Evolutionary conservation across 148 eudicot genomes (phyloP), one percentile per base, ranked within the genome.

Genomic region (Euryodendron excelsum): DNA sequence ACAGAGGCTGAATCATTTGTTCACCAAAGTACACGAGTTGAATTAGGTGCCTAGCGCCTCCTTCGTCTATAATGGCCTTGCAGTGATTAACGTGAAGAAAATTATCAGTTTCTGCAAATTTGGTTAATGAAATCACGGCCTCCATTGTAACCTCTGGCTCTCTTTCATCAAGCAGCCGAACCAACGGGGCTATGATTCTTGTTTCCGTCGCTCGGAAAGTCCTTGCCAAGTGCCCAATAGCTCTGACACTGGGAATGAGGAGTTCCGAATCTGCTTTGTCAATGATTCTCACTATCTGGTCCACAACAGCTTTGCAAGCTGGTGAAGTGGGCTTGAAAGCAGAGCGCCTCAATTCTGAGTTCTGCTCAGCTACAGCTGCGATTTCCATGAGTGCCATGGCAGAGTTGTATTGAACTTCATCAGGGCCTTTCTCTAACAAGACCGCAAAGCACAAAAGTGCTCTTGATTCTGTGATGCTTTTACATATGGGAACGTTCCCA

Each of bases 281-380:
- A 13, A 91, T 90, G 1, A 92, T 89, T 25, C 78, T 84, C 0
- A 94, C 81, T 13, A 94, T 84, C n/a, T 92, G 98, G 45, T 94
- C 95, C 15, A 92, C 90, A 0, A 94, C 91, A 0, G 95, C 97
- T 76, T 84, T 89, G 17, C 93, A 93, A 5, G 94, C 92, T 0
- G 95, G 97, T 0, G 95, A 78, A 25, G 87, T 92, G 5, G 97
- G 98, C 76, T 94, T 94, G 77, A 94, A 94, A 33, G 97, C 95
- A 0, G 85, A 81, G 14, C 87, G 82, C 34, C 97, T 85, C 59
- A 92, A 67, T 36, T 89, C 95, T 0, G 92, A 52, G 37, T 91
- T 88, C 50, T 89, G 79, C 79, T 91, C 95, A 0, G 97, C 98
- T 3, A 94, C 91, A 0, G 84, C 87, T 0, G 98, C 89, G 59